Evolutionary conservation across 2,329 filamentous ascomycete species (phyloP).

Genomic region (Tolypocladium cylindrosporum): DNA sequence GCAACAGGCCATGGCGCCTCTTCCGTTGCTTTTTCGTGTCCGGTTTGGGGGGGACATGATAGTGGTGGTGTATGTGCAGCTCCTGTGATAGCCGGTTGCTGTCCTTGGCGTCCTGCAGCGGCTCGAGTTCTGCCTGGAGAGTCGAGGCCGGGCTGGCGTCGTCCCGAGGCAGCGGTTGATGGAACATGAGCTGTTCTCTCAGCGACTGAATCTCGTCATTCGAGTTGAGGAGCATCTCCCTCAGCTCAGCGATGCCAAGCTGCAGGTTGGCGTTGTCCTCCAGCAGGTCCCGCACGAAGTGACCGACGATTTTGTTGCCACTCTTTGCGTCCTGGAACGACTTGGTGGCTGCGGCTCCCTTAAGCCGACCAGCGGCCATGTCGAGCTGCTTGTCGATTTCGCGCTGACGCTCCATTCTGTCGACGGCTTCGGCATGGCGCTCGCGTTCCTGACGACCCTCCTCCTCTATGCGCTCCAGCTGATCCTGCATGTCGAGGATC

Average conservation of each 20-base stretch:
- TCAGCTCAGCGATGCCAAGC: slow-evolving; percentile 79
- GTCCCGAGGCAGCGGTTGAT: slow-evolving; percentile 53
- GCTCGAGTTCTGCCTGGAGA: slow-evolving; percentile 62
- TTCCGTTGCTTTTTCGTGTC: slow-evolving; percentile 59
- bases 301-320: slow-evolving; percentile 68
- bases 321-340: slow-evolving; percentile 49
- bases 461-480: slow-evolving; percentile 79
- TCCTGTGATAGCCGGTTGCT: slow-evolving; percentile 47
- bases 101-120: slow-evolving; percentile 25
- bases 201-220: slow-evolving; percentile 89
- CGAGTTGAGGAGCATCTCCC: slow-evolving; percentile 82
- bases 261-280: slow-evolving; percentile 94
- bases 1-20: slow-evolving; percentile 55
- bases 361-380: slow-evolving; percentile 68
- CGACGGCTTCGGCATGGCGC: slow-evolving; percentile 70
- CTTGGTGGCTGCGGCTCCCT: slow-evolving; percentile 66
- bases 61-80: slow-evolving; percentile 90
- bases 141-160: slow-evolving; percentile 35
- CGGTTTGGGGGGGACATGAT: slow-evolving; percentile 59
- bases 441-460: slow-evolving; percentile 74
- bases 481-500: slow-evolving; percentile 69
- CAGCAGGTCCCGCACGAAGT: slow-evolving; percentile 91
- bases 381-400: slow-evolving; percentile 74
- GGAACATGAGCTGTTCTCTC: slow-evolving; percentile 68
- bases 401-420: slow-evolving; percentile 74